A percentile compares a stretch with the other conserved stretches of the same genome.
Conservation (phyloP, 352 stramenopile species). For the Salisapilia sapeloensis region DNA sequence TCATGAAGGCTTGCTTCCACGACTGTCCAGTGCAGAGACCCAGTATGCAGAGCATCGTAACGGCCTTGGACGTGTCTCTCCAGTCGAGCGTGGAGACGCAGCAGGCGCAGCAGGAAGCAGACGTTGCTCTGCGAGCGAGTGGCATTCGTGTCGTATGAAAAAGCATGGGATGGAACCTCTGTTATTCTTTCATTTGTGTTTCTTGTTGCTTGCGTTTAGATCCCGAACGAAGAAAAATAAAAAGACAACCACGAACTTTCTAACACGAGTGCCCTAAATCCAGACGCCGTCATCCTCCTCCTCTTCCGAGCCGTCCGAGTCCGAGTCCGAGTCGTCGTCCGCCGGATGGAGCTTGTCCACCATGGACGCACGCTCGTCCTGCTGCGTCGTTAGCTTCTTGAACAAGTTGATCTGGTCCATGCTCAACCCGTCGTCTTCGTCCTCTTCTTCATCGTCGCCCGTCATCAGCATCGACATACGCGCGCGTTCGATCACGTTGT, state of each 20-base stretch:
- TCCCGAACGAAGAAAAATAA: no score
- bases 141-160: no score
- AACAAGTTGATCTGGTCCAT: constrained; percentile 84
- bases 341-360: constrained; percentile 62
- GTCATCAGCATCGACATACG: constrained; percentile 79
- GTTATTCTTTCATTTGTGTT: no score
- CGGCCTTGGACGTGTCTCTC: constrained; percentile 16
- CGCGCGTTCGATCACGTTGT: constrained; percentile 69
- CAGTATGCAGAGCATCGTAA: constrained; percentile 50
- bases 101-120: background rate
- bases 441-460: constrained; percentile 43
- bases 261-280: constrained; percentile 33
- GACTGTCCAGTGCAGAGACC: constrained; percentile 40
- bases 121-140: no score
- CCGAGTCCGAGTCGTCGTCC: constrained; percentile 63
- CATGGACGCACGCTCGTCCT: constrained; percentile 73
- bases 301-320: constrained; percentile 40
- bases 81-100: background rate
- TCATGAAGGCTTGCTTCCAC: constrained; percentile 60
- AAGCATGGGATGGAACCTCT: no score
- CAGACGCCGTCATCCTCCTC: constrained; percentile 67
- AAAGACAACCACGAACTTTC: no score
- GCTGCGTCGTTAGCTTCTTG: constrained; percentile 81
- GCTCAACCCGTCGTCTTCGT: constrained; percentile 40
- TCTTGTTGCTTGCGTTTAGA: no score